Evolutionary conservation across 2,329 filamentous ascomycete genomes (phyloP), one percentile per base, ranked within the genome.

Genomic region (Lachnellula willkommii): DNA sequence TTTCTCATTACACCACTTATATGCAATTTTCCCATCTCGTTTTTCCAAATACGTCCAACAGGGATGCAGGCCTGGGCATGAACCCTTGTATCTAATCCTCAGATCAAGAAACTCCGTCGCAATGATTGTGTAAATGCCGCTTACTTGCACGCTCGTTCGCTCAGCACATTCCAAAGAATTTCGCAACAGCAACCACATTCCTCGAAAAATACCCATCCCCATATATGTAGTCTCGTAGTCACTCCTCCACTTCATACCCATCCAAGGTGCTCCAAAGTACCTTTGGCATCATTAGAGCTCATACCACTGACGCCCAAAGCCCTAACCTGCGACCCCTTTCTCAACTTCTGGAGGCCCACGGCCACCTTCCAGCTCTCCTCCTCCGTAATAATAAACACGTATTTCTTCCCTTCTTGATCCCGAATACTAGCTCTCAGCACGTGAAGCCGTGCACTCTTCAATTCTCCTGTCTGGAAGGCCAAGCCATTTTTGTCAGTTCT

Each of bases 311-410:
- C 77, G 5, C 80, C 81, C 47, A 87, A 72, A 55, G 81, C 78
- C 52, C 82, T 75, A 35, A 79, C 80, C 68, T 85, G 82, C 3
- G 79, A 79, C 5, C 84, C 84, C 53, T 78, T 77, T 52, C 83
- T 74, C 63, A 88, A 70, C 46, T 80, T 76, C 68, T 85, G 81
- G 63, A 88, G 67, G 2, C 82, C 84, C 37, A 80, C 73, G 1
- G 82, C 77, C 24, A 88, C 74, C 76, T 88, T 88, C 85, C 85
- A 88, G 28, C 78, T 79, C 68, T 88, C 84, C 58, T 82, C 78
- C 66, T 87, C 83, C 42, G 77, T 75, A 36, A 88, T 72, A 9
- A 88, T 77, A 66, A 88, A 87, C 37, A 88, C 69, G 65, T 82
- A 87, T 37, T 83, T 77, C 71, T 85, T 85, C 45, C 82, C 82